Evolutionary conservation across 2,329 filamentous ascomycete genomes (phyloP).

Genomic region (Curvularia eragrostidis): DNA sequence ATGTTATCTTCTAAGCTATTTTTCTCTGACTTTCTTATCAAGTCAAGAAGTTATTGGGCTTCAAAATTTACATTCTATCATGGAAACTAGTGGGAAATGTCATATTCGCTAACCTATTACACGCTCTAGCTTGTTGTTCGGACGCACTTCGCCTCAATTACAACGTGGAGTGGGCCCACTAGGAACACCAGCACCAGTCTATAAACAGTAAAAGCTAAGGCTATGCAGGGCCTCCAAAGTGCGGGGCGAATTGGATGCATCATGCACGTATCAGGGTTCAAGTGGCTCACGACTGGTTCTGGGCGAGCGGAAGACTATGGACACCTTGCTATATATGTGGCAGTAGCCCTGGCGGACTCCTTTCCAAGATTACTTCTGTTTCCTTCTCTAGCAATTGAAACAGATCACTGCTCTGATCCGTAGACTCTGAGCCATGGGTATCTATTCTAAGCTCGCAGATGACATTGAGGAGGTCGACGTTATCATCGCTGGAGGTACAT

Average conservation of each 20-base stretch:
- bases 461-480: conserved; percentile 57
- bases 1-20: no score
- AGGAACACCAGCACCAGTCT: conserved; percentile 4
- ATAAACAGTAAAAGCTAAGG: conserved; percentile 5
- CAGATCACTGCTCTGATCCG: background rate
- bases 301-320: background rate
- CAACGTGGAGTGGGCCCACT: conserved; percentile 4
- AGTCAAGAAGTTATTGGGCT: no score
- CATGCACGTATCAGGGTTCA: background rate
- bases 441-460: conserved; percentile 49
- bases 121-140: conserved; percentile 4
- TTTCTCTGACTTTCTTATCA: no score
- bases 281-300: background rate
- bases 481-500: conserved; percentile 58
- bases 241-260: background rate
- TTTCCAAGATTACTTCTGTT: background rate
- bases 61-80: no score
- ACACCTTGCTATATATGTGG: conserved; percentile 5
- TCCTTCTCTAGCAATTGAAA: background rate
- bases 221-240: conserved; percentile 2
- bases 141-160: conserved; percentile 5
- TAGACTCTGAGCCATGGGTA: conserved; percentile 21
- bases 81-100: no score
- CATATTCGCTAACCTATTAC: no score
- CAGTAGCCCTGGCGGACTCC: background rate